Percentiles rank a stretch among this genome's conserved stretches.
phyloP scores from a whole-genome alignment of 2,329 filamentous ascomycete species.

The Sporothrix phasma region DNA sequence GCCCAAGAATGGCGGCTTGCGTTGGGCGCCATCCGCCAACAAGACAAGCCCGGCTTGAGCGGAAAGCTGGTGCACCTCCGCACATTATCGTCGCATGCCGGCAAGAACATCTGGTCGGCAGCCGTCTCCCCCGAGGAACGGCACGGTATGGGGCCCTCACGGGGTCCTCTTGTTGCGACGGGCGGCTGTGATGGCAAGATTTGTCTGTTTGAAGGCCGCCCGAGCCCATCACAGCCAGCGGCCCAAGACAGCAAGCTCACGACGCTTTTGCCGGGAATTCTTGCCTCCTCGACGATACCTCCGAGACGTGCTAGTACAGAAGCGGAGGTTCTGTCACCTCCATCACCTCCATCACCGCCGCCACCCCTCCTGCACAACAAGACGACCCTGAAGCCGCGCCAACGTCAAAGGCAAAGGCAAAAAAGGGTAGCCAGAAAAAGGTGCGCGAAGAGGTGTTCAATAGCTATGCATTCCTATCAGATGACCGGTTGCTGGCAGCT shows the following conservation, averaged over 20 bases:
- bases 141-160: neutral
- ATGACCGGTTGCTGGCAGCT: constrained; percentile 60
- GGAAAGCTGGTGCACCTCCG: constrained; percentile 40
- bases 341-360: neutral
- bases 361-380: neutral
- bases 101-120: constrained; percentile 86
- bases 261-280: neutral
- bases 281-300: constrained; percentile 1
- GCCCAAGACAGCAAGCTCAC: neutral
- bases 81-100: constrained; percentile 57
- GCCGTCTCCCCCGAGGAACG: constrained; percentile 31
- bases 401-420: neutral
- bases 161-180: constrained; percentile 46
- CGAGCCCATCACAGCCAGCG: neutral
- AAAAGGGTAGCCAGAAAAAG: constrained; percentile 2
- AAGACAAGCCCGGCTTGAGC: neutral
- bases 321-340: neutral
- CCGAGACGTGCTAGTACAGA: neutral
- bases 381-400: neutral
- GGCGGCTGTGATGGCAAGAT: constrained; percentile 79
- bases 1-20: constrained; percentile 59
- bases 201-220: constrained; percentile 31
- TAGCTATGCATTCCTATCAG: constrained; percentile 55
- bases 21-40: constrained; percentile 22
- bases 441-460: constrained; percentile 18